These are phyloP conservation scores for Populus davidiana DNA, from an alignment of 345 rosid species.

Conservation along the genomic window DNA sequence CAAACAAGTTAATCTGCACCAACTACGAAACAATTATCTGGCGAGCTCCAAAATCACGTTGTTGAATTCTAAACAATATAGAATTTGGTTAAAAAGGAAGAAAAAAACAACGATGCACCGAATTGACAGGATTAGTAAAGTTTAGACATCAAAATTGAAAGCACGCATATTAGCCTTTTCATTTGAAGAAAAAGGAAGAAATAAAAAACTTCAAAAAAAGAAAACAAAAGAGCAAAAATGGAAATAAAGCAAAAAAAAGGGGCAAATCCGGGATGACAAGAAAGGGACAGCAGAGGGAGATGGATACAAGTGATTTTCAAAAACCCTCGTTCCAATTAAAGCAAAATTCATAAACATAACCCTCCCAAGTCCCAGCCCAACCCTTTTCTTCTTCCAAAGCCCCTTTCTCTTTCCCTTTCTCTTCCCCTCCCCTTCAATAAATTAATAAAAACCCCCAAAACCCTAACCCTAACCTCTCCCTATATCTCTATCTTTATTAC, in stretches of 20 bases:
- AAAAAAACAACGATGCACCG: too few relatives aligned
- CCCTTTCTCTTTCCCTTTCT: slow-evolving; percentile 21
- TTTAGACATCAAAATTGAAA: not conserved
- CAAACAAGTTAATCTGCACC: too few relatives aligned
- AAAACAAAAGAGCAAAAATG: not conserved
- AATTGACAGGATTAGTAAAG: not conserved
- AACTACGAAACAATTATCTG: too few relatives aligned
- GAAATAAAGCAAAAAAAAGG: not conserved
- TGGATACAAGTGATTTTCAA: slow-evolving; percentile 24
- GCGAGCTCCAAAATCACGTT: too few relatives aligned
- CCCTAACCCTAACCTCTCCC: not conserved
- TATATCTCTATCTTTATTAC: not conserved
- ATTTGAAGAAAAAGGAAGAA: not conserved
- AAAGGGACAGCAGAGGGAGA: not conserved
- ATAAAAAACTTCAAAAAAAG: not conserved
- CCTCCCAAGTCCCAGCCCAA: not conserved
- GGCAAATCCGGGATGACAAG: not conserved
- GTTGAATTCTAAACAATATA: too few relatives aligned
- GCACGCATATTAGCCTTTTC: too few relatives aligned
- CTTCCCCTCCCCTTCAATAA: slow-evolving; percentile 10
- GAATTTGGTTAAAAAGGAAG: not conserved
- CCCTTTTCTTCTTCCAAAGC: slow-evolving; percentile 29
- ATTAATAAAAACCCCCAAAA: slow-evolving; percentile 35
- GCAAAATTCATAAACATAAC: not conserved
- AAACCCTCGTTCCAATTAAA: slow-evolving; percentile 42